Base-by-base conservation (phyloP, 495 filamentous ascomycete genomes). In the Podospora pseudopauciseta region DNA sequence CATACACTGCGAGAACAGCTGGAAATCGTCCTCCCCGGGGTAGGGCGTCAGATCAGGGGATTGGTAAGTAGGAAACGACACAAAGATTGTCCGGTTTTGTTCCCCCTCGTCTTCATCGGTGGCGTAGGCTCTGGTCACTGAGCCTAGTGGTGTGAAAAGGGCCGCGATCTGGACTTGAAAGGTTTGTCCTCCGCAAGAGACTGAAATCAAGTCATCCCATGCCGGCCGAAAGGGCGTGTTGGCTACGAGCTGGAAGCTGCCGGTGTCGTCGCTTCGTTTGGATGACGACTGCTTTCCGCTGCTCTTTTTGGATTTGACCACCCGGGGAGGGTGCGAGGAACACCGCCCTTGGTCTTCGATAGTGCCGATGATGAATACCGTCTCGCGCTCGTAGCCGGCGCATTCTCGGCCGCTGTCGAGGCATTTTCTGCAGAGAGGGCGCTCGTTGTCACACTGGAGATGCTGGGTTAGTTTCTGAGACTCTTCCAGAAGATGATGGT, bases 401-500 rank as follows among this genome's bases (percentile, higher is more conserved):
- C 87, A 90, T 75, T 86, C 81, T 67, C 88, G 84, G 65, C 85
- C 84, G 75, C 85, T 85, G 81, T 88, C 85, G 60, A 82, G 81
- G 75, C 88, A 90, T 68, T 88, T 89, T 67, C 83, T 82, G 73
- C 88, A 90, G 63, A 83, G 83, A 5, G 88, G 88, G 28, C 83
- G 84, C 59, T 83, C 82, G 80, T 89, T 90, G 71, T 87, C 86
- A 78, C 86, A 89, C 69, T 73, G 34, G 19, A 44, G 16, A 13
- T 13, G 23, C 15, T 16, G 15, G 16, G 28, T 64, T 13, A 68
- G 62, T 54, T 32, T n/a, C 27, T 34, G 30, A 30, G 0, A 23
- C 44, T 20, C 15, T 19, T 34, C 23, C 62, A 56, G 15, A 18
- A 20, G 18, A 23, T 65, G 18, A 4, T 26, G n/a, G n/a, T 7